phyloP scores from a whole-genome alignment of 2,329 filamentous ascomycete genomes.

The Pseudocercospora musae region DNA sequence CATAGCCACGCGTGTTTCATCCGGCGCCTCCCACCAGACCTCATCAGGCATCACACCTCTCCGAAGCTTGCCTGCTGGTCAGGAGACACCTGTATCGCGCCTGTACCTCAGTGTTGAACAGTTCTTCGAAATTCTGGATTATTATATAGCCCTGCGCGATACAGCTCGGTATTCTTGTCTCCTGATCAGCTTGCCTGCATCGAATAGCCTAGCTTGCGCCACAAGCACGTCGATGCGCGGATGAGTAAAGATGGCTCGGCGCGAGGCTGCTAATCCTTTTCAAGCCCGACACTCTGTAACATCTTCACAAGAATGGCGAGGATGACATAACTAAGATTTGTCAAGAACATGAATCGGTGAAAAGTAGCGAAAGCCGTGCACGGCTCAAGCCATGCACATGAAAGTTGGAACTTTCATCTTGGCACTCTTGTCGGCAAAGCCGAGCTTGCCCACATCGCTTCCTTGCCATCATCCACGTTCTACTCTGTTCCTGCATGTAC shows the following conservation, averaged over 20 bases:
- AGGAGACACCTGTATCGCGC: background rate
- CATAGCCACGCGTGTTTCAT: slow-evolving; percentile 1
- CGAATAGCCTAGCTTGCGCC: background rate
- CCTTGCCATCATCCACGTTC: background rate
- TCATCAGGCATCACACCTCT: background rate
- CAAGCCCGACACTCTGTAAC: no score
- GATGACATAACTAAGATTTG: background rate
- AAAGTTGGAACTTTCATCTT: no score
- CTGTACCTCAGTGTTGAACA: background rate
- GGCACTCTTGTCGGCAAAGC: background rate
- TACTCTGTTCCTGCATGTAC: background rate
- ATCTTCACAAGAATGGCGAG: background rate
- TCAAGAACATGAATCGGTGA: no score
- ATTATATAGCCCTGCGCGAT: background rate
- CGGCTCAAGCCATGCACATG: no score
- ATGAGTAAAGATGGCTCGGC: background rate
- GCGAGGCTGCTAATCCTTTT: background rate
- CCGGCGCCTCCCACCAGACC: background rate
- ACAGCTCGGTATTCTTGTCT: background rate
- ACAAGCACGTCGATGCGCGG: background rate
- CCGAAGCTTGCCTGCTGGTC: background rate
- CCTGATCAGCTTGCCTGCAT: background rate
- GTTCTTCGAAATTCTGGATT: background rate
- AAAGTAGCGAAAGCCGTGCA: no score
- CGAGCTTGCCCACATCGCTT: background rate